Evolutionary conservation across 768 basidiomycete genomes (phyloP).

Genomic region (Lepiota brunneoincarnata): DNA sequence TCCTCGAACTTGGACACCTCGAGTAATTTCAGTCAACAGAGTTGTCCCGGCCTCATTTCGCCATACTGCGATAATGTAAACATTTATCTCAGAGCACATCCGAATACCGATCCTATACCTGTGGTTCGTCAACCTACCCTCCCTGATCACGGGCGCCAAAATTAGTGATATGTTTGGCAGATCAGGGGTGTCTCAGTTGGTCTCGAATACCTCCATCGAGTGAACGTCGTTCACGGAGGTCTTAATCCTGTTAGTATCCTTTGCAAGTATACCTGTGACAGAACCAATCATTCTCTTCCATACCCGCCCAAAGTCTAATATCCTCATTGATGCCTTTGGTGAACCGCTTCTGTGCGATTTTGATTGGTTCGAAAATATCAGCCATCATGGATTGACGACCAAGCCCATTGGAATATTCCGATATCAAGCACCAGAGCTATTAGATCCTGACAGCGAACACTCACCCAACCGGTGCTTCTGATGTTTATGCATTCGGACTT

Average conservation of each 20-base stretch:
- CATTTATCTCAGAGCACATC: slow-evolving; percentile 12
- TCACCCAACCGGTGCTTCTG: slow-evolving; percentile 13
- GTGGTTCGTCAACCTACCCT: slow-evolving; percentile 7
- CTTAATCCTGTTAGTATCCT: no score
- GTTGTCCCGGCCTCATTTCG: slow-evolving; percentile 16
- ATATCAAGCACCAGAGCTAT: slow-evolving; percentile 19
- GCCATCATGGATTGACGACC: slow-evolving; percentile 15
- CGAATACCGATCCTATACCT: slow-evolving; percentile 2
- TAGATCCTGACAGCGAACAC: not conserved
- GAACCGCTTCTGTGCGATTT: not conserved
- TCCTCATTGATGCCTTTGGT: not conserved
- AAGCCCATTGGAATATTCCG: slow-evolving; percentile 7
- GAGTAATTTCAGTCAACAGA: not conserved
- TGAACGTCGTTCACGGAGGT: no score
- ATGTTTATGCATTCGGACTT: slow-evolving; percentile 18
- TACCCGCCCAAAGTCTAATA: no score
- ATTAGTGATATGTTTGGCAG: not conserved
- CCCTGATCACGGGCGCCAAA: not conserved
- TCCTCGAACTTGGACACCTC: slow-evolving; percentile 14
- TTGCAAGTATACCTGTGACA: no score
- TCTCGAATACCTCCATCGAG: not conserved
- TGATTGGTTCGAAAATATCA: slow-evolving; percentile 14
- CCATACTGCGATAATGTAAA: slow-evolving; percentile 14
- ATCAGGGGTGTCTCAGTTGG: slow-evolving; percentile 14
- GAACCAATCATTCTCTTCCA: no score